A percentile compares a stretch with the other conserved stretches of the same genome.
phyloP scores from a whole-genome alignment of 306 rosid species.

The Medicago truncatula region DNA sequence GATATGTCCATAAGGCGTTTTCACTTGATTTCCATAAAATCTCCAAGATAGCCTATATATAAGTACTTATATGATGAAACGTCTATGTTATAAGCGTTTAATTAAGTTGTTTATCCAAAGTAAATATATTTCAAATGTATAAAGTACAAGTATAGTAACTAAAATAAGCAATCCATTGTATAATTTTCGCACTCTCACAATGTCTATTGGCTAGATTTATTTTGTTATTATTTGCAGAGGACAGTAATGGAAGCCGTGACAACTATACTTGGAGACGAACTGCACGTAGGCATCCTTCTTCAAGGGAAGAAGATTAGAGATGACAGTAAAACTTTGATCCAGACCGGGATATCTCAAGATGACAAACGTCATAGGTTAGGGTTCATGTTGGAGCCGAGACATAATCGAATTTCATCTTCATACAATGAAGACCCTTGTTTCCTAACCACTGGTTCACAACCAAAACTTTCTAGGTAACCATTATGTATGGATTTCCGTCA shows the following conservation, averaged over 20 bases:
- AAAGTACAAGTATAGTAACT: background rate
- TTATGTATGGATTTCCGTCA: background rate
- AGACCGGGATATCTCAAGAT: constrained; percentile 74
- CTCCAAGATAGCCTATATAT: no score
- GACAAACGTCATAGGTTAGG: constrained; percentile 66
- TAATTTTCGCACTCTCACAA: constrained; percentile 5
- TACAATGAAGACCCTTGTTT: constrained; percentile 48
- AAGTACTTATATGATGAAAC: no score
- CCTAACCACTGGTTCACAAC: constrained; percentile 39
- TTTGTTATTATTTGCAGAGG: constrained; percentile 46
- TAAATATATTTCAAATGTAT: no score
- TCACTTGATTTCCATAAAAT: no score
- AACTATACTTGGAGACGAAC: constrained; percentile 70
- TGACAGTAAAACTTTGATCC: constrained; percentile 70
- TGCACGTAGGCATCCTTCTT: constrained; percentile 75
- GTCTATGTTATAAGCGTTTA: no score
- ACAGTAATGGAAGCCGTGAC: constrained; percentile 75
- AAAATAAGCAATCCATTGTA: constrained; percentile 1
- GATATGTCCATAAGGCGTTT: background rate
- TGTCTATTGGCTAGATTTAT: constrained; percentile 14
- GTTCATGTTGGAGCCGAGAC: constrained; percentile 74
- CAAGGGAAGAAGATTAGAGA: constrained; percentile 80
- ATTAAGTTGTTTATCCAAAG: no score
- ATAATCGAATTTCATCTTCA: constrained; percentile 45
- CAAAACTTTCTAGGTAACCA: constrained; percentile 54